A percentile compares a stretch with the other conserved stretches of the same genome.
Conservation (phyloP, 768 basidiomycete genomes). For the Amanita jacksonii region DNA sequence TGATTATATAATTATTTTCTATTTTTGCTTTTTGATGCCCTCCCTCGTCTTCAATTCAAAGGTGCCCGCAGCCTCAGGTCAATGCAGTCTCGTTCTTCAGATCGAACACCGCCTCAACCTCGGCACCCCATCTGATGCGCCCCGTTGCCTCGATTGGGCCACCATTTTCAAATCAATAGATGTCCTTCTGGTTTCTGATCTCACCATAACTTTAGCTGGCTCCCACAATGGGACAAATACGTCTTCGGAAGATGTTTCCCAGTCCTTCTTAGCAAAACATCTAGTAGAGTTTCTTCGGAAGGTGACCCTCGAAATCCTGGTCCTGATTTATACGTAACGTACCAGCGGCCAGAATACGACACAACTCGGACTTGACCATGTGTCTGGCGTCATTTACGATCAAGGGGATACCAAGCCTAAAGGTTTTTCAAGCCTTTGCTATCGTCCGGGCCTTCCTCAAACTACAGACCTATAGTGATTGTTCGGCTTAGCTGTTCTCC, state of each 20-base stretch:
- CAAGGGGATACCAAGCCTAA: conserved; percentile 31
- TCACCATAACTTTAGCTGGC: conserved; percentile 48
- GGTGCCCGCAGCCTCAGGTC: conserved; percentile 23
- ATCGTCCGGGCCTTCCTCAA: not conserved
- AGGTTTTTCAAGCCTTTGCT: conserved; percentile 21
- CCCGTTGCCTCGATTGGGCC: conserved; percentile 31
- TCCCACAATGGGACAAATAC: conserved; percentile 35
- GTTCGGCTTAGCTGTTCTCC: not conserved
- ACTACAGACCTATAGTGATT: conserved; percentile 6
- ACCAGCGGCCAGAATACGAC: conserved; percentile 39
- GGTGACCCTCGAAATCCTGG: conserved; percentile 23
- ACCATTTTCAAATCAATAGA: conserved; percentile 34
- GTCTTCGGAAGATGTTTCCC: conserved; percentile 27
- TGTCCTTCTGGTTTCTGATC: conserved; percentile 37
- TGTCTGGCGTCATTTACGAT: conserved; percentile 46
- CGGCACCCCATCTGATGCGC: conserved; percentile 28
- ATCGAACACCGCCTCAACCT: not conserved
- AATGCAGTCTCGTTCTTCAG: conserved; percentile 25
- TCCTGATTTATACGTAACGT: not conserved
- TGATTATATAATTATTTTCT: conserved; percentile 13
- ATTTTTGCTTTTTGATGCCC: conserved; percentile 3
- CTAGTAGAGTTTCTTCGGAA: conserved; percentile 39
- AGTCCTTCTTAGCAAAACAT: conserved; percentile 42
- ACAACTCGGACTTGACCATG: conserved; percentile 44
- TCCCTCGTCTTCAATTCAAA: conserved; percentile 1